Evolutionary conservation across 1,139 yeast species (phyloP), one percentile per base, ranked within the genome.

Genomic region (Kodamaea alishanica): DNA sequence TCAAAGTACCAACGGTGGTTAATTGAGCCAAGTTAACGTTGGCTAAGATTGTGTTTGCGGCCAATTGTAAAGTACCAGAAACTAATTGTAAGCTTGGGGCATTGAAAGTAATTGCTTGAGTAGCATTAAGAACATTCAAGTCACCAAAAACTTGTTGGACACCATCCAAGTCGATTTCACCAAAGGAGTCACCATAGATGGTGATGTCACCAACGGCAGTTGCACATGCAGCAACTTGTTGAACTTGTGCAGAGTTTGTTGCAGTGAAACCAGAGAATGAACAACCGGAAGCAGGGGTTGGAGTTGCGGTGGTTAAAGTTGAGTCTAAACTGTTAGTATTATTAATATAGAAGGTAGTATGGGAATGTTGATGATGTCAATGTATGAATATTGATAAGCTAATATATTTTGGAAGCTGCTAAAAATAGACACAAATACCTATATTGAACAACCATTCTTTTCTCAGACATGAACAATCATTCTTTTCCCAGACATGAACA

Each of bases 61-160:
- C 66, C 52, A 92, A 70, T 46, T 65, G 63, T 55, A 92, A 75
- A 45, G 74, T 67, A 57, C 88, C 95, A 41, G 87, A 73, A 57
- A 92, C 83, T 58, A 82, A 77, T 59, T 78, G 73, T 60, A 92
- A 77, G 49, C 78, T 65, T 60, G 94, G 92, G 41, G 97, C 97
- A 52, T 81, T 65, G 63, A 92, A 73, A 33, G 78, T 58, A 44
- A 69, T 54, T 58, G 92, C 77, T 39, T 63, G 49, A 42, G 89
- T 75, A 49, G 88, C 84, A 59, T 85, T 84, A 62, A 60, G 65
- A 57, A 87, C 71, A 43, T 63, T 65, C 60, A 92, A 71, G 58
- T 80, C 76, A 70, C 97, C 98, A 60, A 78, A 78, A 54, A 92
- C 70, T 68, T 84, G 67, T 49, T 81, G 79, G 47, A 77, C 67